Percentiles rank a stretch among this genome's conserved stretches.
Conservation (phyloP, 164 flowering plant genomes). For the Taxillus chinensis region DNA sequence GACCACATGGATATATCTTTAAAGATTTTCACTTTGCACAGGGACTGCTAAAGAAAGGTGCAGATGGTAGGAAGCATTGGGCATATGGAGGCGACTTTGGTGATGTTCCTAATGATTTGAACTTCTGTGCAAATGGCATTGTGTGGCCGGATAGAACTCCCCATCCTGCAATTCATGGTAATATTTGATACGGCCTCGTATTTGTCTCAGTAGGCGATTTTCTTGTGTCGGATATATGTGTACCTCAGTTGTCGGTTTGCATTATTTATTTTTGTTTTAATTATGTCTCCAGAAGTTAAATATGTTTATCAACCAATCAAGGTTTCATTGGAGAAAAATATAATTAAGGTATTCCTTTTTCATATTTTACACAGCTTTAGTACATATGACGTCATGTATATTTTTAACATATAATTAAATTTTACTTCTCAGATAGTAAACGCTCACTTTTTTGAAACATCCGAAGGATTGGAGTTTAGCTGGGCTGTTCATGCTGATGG, state of each 20-base stretch:
- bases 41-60: constrained; percentile 63
- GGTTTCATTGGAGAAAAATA: constrained; percentile 34
- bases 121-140: constrained; percentile 87
- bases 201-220: neutral
- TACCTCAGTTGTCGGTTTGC: neutral
- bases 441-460: constrained; percentile 49
- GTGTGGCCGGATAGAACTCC: constrained; percentile 92
- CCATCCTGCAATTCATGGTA: constrained; percentile 91
- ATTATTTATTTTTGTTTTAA: constrained; percentile 3
- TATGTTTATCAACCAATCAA: constrained; percentile 86
- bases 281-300: constrained; percentile 68
- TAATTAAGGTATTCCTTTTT: constrained; percentile 43
- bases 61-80: constrained; percentile 69
- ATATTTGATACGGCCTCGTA: neutral
- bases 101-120: constrained; percentile 79
- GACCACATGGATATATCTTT: neutral
- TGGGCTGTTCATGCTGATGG: constrained; percentile 80
- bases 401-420: neutral
- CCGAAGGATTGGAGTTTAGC: constrained; percentile 51
- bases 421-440: constrained; percentile 53
- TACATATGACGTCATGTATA: neutral
- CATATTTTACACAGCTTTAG: constrained; percentile 1
- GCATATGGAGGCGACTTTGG: constrained; percentile 99
- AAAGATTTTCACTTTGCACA: constrained; percentile 13
- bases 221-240: neutral